These are phyloP conservation scores for Aureobasidium sp. DNA, from an alignment of 2,329 filamentous ascomycete genomes.

Conservation along the genomic window DNA sequence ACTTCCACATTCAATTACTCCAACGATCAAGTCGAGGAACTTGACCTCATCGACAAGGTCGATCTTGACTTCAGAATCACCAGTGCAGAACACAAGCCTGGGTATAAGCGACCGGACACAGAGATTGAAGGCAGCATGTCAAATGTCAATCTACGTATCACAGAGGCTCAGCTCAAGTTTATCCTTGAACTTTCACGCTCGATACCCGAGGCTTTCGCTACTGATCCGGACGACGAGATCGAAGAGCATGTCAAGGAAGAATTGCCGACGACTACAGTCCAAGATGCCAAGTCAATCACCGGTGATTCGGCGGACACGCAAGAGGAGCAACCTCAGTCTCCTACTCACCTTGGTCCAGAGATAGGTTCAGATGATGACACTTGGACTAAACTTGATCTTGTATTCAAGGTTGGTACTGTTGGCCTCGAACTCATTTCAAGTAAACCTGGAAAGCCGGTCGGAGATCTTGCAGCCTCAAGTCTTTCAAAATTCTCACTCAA, in stretches of 20 bases:
- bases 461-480: slow-evolving; percentile 68
- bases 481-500: slow-evolving; percentile 92
- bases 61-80: slow-evolving; percentile 90
- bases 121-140: slow-evolving; percentile 91
- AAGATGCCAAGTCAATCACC: slow-evolving; percentile 44
- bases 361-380: slow-evolving; percentile 60
- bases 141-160: slow-evolving; percentile 82
- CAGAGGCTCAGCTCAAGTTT: slow-evolving; percentile 85
- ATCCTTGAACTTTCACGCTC: slow-evolving; percentile 80
- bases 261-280: slow-evolving; percentile 52
- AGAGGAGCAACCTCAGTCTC: slow-evolving; percentile 29
- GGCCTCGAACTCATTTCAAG: slow-evolving; percentile 81
- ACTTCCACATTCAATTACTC: slow-evolving; percentile 84
- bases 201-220: slow-evolving; percentile 78
- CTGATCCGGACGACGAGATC: slow-evolving; percentile 59
- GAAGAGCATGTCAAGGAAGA: slow-evolving; percentile 70
- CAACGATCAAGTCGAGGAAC: slow-evolving; percentile 65
- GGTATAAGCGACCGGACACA: slow-evolving; percentile 74
- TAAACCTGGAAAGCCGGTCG: slow-evolving; percentile 68
- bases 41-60: slow-evolving; percentile 95
- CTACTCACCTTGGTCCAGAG: slow-evolving; percentile 49
- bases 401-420: slow-evolving; percentile 82
- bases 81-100: slow-evolving; percentile 76
- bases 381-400: slow-evolving; percentile 90
- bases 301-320: slow-evolving; percentile 29